Evolutionary conservation across 2,329 filamentous ascomycete species (phyloP), one percentile per base, ranked within the genome.

Genomic region (Calonectria honghensis): DNA sequence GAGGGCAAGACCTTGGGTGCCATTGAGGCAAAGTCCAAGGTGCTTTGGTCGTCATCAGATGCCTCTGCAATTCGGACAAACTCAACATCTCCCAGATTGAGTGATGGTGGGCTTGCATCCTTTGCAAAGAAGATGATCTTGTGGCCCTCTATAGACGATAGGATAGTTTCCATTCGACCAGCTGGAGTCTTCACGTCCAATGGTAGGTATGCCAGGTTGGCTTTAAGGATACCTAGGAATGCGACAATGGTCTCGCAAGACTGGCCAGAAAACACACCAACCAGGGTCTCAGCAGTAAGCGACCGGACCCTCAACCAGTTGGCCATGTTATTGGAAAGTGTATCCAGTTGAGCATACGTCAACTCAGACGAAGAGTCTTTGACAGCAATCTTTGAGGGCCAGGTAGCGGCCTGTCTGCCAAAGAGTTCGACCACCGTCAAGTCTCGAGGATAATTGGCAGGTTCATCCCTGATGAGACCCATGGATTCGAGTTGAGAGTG

Each of bases 171-270:
- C 1, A 78, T 35, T 5, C 76, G 32, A 1, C 57, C 35, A 37
- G 37, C 35, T 29, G 57, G 57, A 1, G 31, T 27, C 14, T 61
- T 61, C 2, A 41, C 57, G 57, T 82, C 79, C 0, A 81, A 35
- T 0, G 74, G 66, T 0, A 81, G 70, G n/a, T 77, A 80, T 0
- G 78, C 77, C n/a, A 76, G 77, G 9, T 81, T 81, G 1, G 80
- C 76, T 66, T 82, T 82, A 13, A 82, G 57, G 7, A 81, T 74
- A 6, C 73, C 78, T 6, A 81, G 64, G 70, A 81, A 78, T 0
- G 81, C 75, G 1, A 83, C 76, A 0, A 75, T 52, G 2, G 75
- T 68, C 79, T 73, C 52, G 16, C 75, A 76, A 5, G 68, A 75
- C 20, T 73, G 61, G 18, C 16, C 7, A 5, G 72, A 37, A 48